Conservation (phyloP, 371 early-diverging fungal genomes). For the Rhizomucor miehei region DNA sequence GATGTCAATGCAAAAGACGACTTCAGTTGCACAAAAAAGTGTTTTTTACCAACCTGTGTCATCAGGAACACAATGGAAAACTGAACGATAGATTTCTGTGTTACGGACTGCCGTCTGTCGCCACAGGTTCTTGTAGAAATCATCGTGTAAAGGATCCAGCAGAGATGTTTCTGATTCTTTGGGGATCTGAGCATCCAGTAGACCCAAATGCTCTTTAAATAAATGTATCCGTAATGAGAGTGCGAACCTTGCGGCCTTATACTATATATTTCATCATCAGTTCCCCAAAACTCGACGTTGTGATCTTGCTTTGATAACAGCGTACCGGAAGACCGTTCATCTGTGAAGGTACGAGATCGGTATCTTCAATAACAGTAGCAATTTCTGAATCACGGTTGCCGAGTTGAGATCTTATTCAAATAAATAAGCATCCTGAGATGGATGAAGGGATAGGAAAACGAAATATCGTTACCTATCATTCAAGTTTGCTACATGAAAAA, state of each 20-base stretch:
- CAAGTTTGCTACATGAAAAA: slow-evolving; percentile 31
- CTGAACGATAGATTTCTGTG: slow-evolving; percentile 65
- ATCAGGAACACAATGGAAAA: slow-evolving; percentile 87
- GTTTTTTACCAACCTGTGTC: slow-evolving; percentile 50
- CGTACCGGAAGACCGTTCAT: slow-evolving; percentile 71
- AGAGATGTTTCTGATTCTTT: slow-evolving; percentile 34
- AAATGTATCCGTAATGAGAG: slow-evolving; percentile 68
- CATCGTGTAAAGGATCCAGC: slow-evolving; percentile 72
- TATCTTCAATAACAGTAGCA: slow-evolving; percentile 79
- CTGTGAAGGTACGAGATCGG: slow-evolving; percentile 56
- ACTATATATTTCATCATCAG: slow-evolving; percentile 19
- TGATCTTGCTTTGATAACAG: not conserved
- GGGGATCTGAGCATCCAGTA: slow-evolving; percentile 25
- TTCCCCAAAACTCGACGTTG: not conserved
- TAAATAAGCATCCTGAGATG: not conserved
- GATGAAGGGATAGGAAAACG: too few relatives aligned
- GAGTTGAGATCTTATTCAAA: slow-evolving; percentile 66
- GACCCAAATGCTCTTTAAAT: slow-evolving; percentile 84
- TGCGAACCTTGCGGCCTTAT: slow-evolving; percentile 70
- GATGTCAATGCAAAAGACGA: not conserved
- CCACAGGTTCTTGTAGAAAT: slow-evolving; percentile 65
- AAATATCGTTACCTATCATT: slow-evolving; percentile 37
- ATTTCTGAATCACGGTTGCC: slow-evolving; percentile 94
- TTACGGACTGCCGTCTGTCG: slow-evolving; percentile 61
- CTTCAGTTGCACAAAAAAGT: not conserved